Percentiles rank a stretch among this genome's conserved stretches.
These are phyloP conservation scores for Exophiala sp. DNA, from an alignment of 2,329 filamentous ascomycete genomes.

Conservation along the genomic window DNA sequence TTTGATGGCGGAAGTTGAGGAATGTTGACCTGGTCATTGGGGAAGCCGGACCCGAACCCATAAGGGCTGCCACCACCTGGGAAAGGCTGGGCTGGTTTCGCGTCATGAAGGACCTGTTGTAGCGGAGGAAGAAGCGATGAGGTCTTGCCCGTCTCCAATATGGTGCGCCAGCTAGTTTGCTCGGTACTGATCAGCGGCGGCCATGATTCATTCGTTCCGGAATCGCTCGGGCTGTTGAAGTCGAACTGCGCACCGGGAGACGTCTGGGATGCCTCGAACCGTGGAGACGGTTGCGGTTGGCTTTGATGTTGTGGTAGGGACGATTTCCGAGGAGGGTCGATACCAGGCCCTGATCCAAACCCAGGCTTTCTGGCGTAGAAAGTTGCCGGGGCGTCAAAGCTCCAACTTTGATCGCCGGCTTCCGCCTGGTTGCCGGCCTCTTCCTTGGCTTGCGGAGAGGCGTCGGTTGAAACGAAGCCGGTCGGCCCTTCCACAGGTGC, in stretches of 20 bases:
- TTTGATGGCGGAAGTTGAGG: conserved; percentile 15
- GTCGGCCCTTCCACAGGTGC: background rate
- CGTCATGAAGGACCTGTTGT: conserved; percentile 11
- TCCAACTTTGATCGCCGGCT: conserved; percentile 17
- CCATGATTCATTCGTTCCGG: conserved; percentile 25
- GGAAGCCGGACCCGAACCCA: conserved; percentile 19
- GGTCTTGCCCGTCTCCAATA: conserved; percentile 2
- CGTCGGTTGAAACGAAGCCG: background rate
- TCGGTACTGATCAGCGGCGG: conserved; percentile 22
- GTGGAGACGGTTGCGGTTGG: conserved; percentile 1
- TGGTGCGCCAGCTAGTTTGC: conserved; percentile 21
- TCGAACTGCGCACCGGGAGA: conserved; percentile 18
- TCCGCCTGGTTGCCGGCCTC: background rate
- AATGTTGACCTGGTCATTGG: conserved; percentile 23
- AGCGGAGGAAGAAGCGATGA: conserved; percentile 3
- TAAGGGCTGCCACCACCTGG: conserved; percentile 9
- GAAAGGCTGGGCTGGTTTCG: conserved; percentile 23
- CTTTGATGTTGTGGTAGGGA: conserved; percentile 3
- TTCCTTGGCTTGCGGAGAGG: background rate
- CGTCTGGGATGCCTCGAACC: conserved; percentile 6
- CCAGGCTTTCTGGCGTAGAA: conserved; percentile 12
- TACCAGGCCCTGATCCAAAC: background rate
- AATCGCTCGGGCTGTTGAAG: conserved; percentile 25
- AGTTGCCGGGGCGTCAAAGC: conserved; percentile 24
- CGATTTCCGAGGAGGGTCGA: background rate